A percentile compares a stretch with the other conserved stretches of the same genome.
Conservation (phyloP, 331 rosid genomes). For the Quercus tomentella region DNA sequence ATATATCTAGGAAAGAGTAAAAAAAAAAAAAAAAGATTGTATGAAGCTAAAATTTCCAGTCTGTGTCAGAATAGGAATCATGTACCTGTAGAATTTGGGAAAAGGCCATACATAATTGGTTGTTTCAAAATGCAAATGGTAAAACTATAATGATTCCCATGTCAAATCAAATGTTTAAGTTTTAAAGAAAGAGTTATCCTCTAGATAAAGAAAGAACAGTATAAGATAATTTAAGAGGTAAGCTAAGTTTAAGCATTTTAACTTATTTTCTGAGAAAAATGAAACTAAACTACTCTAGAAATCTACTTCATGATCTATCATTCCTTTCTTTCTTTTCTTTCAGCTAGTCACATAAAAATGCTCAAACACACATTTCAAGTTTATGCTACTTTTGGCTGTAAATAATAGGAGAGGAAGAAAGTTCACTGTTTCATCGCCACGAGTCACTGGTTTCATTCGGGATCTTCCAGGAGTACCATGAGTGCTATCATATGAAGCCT, state of each 20-base stretch:
- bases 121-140: neutral
- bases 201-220: neutral
- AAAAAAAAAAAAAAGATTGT: neutral
- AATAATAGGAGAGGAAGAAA: conserved; percentile 16
- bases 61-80: neutral
- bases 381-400: conserved; percentile 6
- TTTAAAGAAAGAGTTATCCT: neutral
- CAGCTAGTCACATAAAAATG: neutral
- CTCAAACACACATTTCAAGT: neutral
- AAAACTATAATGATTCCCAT: neutral
- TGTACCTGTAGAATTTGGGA: neutral
- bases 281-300: neutral
- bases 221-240: neutral
- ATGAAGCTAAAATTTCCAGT: neutral
- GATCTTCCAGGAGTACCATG: conserved; percentile 79
- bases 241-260: neutral
- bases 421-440: conserved; percentile 68
- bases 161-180: neutral
- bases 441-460: conserved; percentile 49
- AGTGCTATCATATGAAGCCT: conserved; percentile 54
- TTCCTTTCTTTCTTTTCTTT: neutral
- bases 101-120: neutral
- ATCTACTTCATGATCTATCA: conserved; percentile 2
- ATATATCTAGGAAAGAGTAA: conserved; percentile 12
- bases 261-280: neutral